phyloP scores from a whole-genome alignment of 2,329 filamentous ascomycete genomes.

The Paecilomyces fulvus region DNA sequence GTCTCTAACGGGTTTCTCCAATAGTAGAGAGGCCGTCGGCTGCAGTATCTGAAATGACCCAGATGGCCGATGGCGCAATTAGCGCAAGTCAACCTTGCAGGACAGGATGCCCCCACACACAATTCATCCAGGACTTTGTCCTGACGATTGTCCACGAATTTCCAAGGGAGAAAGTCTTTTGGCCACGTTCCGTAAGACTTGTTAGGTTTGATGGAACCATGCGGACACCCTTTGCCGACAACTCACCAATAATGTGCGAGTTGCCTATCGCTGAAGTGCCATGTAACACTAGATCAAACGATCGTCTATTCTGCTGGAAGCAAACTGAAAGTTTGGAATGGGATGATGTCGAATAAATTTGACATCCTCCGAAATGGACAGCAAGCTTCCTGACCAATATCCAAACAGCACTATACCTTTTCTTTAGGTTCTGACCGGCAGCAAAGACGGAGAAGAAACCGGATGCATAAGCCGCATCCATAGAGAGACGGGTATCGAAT shows the following conservation, averaged over 20 bases:
- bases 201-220: not conserved
- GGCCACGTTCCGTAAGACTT: not conserved
- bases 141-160: not conserved
- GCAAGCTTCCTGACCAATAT: not conserved
- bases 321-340: not conserved
- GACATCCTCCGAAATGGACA: not conserved
- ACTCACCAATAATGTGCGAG: not conserved
- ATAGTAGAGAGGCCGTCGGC: not conserved
- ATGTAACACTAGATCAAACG: not conserved
- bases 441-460: not conserved
- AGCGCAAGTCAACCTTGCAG: not conserved
- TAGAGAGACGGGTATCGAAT: not conserved
- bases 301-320: not conserved
- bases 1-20: not conserved
- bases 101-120: not conserved
- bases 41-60: not conserved
- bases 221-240: not conserved
- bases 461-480: not conserved
- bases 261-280: not conserved
- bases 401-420: not conserved
- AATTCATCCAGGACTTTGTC: not conserved
- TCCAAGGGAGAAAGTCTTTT: not conserved
- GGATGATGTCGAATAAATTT: not conserved
- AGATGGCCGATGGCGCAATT: not conserved
- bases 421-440: not conserved